These are phyloP conservation scores for Xylaria multiplex DNA, from an alignment of 2,329 filamentous ascomycete genomes.

Conservation along the genomic window DNA sequence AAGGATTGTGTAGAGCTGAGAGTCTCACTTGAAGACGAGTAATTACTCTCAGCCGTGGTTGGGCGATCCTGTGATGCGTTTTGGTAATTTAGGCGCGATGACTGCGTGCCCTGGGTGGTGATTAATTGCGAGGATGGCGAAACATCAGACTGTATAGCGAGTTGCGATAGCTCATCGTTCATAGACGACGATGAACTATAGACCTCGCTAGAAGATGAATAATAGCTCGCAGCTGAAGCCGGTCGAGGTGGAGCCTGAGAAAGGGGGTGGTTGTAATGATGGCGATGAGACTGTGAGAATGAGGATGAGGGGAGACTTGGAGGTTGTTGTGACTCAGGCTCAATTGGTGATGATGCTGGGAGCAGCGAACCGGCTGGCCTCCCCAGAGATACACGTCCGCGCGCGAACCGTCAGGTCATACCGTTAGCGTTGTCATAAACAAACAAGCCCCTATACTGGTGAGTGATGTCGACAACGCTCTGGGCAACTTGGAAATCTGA, in stretches of 20 bases:
- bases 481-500: conserved; percentile 80
- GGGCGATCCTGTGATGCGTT: conserved; percentile 19
- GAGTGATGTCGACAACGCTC: conserved; percentile 85
- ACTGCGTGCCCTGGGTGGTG: conserved; percentile 31
- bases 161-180: conserved; percentile 18
- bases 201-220: conserved; percentile 34
- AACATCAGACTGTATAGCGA: conserved; percentile 23
- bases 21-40: conserved; percentile 27
- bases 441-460: conserved; percentile 83
- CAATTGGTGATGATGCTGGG: conserved; percentile 26
- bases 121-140: conserved; percentile 34
- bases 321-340: conserved; percentile 34
- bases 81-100: conserved; percentile 28
- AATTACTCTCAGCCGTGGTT: conserved; percentile 17
- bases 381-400: conserved; percentile 53
- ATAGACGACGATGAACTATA: conserved; percentile 32
- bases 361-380: conserved; percentile 50
- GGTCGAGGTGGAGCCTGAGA: conserved; percentile 27
- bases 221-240: conserved; percentile 31
- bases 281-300: conserved; percentile 23
- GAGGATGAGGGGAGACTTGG: conserved; percentile 30
- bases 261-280: conserved; percentile 10
- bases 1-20: conserved; percentile 31
- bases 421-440: conserved; percentile 62
- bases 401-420: conserved; percentile 50